Evolutionary conservation across 2,329 filamentous ascomycete species (phyloP), one percentile per base, ranked within the genome.

Genomic region (Neofusicoccum parvum): DNA sequence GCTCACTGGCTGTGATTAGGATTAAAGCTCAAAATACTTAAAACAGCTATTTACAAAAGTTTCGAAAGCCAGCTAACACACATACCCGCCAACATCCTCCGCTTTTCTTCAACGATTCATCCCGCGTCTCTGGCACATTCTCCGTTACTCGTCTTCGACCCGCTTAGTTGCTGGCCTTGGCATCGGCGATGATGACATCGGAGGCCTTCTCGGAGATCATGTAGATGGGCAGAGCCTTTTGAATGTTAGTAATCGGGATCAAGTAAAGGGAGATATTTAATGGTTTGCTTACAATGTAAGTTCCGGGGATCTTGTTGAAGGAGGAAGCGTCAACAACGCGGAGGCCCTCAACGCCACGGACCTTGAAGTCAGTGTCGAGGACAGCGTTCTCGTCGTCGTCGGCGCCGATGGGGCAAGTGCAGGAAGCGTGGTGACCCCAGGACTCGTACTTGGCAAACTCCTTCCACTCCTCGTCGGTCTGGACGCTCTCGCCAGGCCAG

Each of bases 161-260:
- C 6, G 5, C 27, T 32, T 32, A 32, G 5, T 32, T 7, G 27
- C 27, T 32, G 27, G 27, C 27, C 27, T 64, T 54, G 39, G 49
- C 62, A 14, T 59, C 64, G 4, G 54, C 64, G 5, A 51, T 23
- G 34, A 66, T 66, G 49, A 63, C 82, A 73, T 88, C 86, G 2
- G 85, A 83, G 0, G 87, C 87, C 79, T 89, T 89, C 78, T 89
- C 86, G 1, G 80, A 81, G 5, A 86, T 78, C 74, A 88, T 85
- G 69, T 86, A 87, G 0, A 82, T 82, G 0, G 85, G 23, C 23
- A 23, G 23, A 3, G 23, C 23, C 23, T 23, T 23, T 1, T 23
- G 23, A 23, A 1, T 23, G 23, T 23, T 23, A 23, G 23, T 23
- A 23, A 23, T 23, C 23, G 3, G 23, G 23, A 23, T 23, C 23